Conservation (phyloP, 352 stramenopile genomes). For the Aphanomyces stellatus region DNA sequence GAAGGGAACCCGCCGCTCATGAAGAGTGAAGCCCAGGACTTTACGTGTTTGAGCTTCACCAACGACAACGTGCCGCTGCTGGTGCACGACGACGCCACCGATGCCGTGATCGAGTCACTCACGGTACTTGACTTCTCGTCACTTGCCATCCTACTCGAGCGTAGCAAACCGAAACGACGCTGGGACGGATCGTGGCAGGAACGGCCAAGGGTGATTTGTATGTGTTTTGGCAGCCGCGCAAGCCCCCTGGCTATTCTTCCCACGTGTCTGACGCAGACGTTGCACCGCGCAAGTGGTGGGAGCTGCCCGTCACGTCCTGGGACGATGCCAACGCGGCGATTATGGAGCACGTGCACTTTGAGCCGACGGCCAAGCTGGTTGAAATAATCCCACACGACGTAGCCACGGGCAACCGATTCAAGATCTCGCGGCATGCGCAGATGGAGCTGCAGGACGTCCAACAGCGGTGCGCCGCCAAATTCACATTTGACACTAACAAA, state of each 20-base stretch:
- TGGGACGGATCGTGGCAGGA: conserved; percentile 49
- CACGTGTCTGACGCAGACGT: too few relatives aligned
- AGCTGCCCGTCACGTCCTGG: conserved; percentile 51
- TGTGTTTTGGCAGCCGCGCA: conserved; percentile 53
- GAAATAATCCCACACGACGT: conserved; percentile 54
- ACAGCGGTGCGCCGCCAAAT: conserved; percentile 28
- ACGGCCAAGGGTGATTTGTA: conserved; percentile 60
- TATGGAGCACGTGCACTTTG: conserved; percentile 48
- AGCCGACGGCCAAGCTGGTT: conserved; percentile 45
- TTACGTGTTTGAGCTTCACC: conserved; percentile 55
- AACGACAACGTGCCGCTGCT: conserved; percentile 56
- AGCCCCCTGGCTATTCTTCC: conserved; percentile 29
- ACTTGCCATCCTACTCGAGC: conserved; percentile 11
- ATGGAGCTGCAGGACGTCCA: conserved; percentile 44
- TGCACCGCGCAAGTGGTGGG: conserved; percentile 62
- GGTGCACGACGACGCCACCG: conserved; percentile 39
- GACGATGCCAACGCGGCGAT: conserved; percentile 49
- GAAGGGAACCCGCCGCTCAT: conserved; percentile 67
- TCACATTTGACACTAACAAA: neutral
- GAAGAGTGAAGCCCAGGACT: conserved; percentile 63
- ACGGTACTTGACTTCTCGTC: neutral
- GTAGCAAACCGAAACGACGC: conserved; percentile 40
- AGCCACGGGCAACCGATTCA: conserved; percentile 57
- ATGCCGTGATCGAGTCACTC: conserved; percentile 29
- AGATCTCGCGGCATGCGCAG: conserved; percentile 43